phyloP scores from a whole-genome alignment of 2,329 filamentous ascomycete genomes.

The Pseudonectria foliicola region DNA sequence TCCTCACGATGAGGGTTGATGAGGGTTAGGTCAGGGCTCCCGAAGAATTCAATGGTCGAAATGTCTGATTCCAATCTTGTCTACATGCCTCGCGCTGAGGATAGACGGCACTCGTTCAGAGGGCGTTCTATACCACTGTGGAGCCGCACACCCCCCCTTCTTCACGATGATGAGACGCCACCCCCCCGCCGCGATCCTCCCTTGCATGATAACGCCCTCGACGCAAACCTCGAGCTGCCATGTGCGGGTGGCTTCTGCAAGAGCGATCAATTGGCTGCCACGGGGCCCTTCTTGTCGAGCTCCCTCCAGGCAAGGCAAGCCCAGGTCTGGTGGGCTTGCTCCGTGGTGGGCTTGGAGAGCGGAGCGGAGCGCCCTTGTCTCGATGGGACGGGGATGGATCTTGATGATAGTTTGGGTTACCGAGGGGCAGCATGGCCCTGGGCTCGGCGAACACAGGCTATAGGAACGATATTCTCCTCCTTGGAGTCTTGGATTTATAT shows the following conservation, averaged over 20 bases:
- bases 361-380: constrained; percentile 17
- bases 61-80: constrained; percentile 36
- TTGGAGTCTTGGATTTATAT: constrained; percentile 33
- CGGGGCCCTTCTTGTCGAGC: constrained; percentile 17
- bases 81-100: constrained; percentile 29
- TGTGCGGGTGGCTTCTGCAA: constrained; percentile 25
- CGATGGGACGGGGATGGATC: constrained; percentile 27
- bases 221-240: constrained; percentile 28
- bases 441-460: constrained; percentile 28
- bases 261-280: constrained; percentile 22
- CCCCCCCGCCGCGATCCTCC: constrained; percentile 26
- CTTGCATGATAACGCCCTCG: constrained; percentile 31
- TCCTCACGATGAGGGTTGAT: not conserved
- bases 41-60: constrained; percentile 24
- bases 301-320: constrained; percentile 21
- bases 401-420: constrained; percentile 25
- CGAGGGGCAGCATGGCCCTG: constrained; percentile 23
- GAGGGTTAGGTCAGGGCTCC: constrained; percentile 14
- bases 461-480: constrained; percentile 24
- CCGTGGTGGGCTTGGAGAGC: not conserved
- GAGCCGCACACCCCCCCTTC: constrained; percentile 14
- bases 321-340: constrained; percentile 7
- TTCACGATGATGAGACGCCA: constrained; percentile 19
- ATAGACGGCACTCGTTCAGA: not conserved
- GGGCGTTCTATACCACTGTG: not conserved